Base-by-base conservation (phyloP, 2,329 filamentous ascomycete genomes). In the Capronia americana region DNA sequence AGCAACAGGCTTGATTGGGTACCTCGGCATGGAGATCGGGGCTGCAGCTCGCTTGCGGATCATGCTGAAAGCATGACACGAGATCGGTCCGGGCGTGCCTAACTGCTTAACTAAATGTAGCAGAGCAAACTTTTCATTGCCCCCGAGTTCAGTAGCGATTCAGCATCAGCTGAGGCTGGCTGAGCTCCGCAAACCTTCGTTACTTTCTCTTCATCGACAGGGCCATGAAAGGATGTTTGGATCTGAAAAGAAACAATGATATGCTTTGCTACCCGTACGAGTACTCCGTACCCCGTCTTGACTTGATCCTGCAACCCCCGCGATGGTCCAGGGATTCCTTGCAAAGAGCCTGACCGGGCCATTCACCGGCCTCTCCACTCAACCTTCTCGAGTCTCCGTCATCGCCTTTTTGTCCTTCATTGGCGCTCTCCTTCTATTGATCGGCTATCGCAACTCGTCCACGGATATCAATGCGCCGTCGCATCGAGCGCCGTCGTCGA, bases 371-470 rank as follows among this genome's bases (percentile, higher is more conserved):
- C 48, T 51, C 14, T 51, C 23, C 48, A 14, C 20, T 51, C 48
- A 26, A 26, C 48, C 48, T 23, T 23, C 48, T 11, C 48, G 48
- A 12, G 10, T 28, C 20, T 24, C 48, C 3, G 24, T 51, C 48
- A 7, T 51, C 14, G 48, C 48, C 14, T 51, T 26, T 17, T 10
- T 23, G 20, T 51, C 48, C 20, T 26, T 51, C 48, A 26, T 28
- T 26, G 48, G 48, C 20, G 2, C 11, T 12, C 24, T 51, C 20
- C 48, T 26, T 23, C 20, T 51, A 17, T 51, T 51, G 20, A 4
- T 51, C 48, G 48, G 48, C 11, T 51, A 51, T 20, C 48, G 20
- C 48, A 51, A 51, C 48, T 51, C 48, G 20, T 3, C 48, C 17
- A 26, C 48, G 20, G 7, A 23, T 4, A 11, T 51, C 20, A 51